A percentile compares a stretch with the other conserved stretches of the same genome.
Evolutionary conservation across 164 flowering plant species (phyloP).

Genomic region (Liriodendron chinense): DNA sequence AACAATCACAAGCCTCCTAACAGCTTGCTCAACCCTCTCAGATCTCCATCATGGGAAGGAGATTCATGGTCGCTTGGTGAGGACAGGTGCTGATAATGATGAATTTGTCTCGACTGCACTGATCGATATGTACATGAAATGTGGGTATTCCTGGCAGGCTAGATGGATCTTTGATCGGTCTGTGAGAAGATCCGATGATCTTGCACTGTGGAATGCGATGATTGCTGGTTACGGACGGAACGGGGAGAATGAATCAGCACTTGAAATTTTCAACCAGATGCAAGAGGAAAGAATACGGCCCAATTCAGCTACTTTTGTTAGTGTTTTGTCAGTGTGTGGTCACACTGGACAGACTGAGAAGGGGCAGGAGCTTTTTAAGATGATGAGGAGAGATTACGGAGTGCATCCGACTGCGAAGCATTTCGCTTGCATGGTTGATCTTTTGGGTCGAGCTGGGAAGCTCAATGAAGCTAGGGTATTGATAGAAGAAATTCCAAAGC

Average conservation of each 20-base stretch:
- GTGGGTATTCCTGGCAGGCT: slow-evolving; percentile 46
- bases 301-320: slow-evolving; percentile 47
- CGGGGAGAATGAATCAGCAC: slow-evolving; percentile 54
- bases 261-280: slow-evolving; percentile 52
- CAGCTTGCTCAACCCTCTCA: slow-evolving; percentile 50
- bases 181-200: slow-evolving; percentile 35
- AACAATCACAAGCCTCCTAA: slow-evolving; percentile 56
- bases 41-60: slow-evolving; percentile 44
- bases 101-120: slow-evolving; percentile 58
- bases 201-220: slow-evolving; percentile 80
- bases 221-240: slow-evolving; percentile 74
- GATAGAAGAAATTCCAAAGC: slow-evolving; percentile 35
- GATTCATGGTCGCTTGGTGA: slow-evolving; percentile 53
- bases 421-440: slow-evolving; percentile 63
- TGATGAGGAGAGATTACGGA: slow-evolving; percentile 45
- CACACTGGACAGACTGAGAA: slow-evolving; percentile 52
- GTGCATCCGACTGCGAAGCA: slow-evolving; percentile 46
- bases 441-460: slow-evolving; percentile 58
- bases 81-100: slow-evolving; percentile 34
- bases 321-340: slow-evolving; percentile 55
- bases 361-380: slow-evolving; percentile 48
- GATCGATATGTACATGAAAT: slow-evolving; percentile 79
- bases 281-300: slow-evolving; percentile 39
- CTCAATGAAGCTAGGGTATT: slow-evolving; percentile 55
- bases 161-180: slow-evolving; percentile 41